These are phyloP conservation scores for Immersiella caudata DNA, from an alignment of 495 filamentous ascomycete species.

Conservation along the genomic window DNA sequence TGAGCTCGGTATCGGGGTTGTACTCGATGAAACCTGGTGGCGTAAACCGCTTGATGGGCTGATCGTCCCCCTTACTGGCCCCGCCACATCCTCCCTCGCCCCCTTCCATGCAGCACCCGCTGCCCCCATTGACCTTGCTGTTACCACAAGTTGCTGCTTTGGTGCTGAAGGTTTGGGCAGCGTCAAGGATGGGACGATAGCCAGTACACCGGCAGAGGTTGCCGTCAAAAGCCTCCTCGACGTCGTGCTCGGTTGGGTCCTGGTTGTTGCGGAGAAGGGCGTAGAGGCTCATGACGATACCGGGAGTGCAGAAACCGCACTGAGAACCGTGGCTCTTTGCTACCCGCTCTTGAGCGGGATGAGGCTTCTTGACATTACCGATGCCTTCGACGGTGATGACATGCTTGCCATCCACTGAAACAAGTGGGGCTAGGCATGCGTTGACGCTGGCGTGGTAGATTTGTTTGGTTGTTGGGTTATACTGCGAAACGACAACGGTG, in stretches of 20 bases:
- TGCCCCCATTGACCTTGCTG: slow-evolving; percentile 61
- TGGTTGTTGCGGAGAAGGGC: slow-evolving; percentile 77
- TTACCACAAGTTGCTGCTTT: slow-evolving; percentile 52
- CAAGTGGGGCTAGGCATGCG: slow-evolving; percentile 89
- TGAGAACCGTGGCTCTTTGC: slow-evolving; percentile 72
- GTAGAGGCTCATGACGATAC: slow-evolving; percentile 95
- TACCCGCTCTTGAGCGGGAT: slow-evolving; percentile 90
- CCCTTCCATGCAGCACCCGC: slow-evolving; percentile 71
- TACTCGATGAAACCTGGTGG: slow-evolving; percentile 91
- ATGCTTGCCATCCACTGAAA: slow-evolving; percentile 95
- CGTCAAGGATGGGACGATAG: slow-evolving; percentile 91
- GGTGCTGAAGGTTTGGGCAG: slow-evolving; percentile 73
- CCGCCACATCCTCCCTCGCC: slow-evolving; percentile 60
- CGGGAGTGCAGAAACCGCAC: slow-evolving; percentile 90
- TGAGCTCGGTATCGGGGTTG: slow-evolving; percentile 88
- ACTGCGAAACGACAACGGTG: slow-evolving; percentile 91
- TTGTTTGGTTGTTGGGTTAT: slow-evolving; percentile 85
- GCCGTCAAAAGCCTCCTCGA: slow-evolving; percentile 92
- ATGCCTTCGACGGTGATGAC: slow-evolving; percentile 99
- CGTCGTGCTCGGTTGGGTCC: slow-evolving; percentile 68
- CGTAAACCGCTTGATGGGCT: slow-evolving; percentile 69
- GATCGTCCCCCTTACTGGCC: slow-evolving; percentile 45
- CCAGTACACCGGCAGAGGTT: slow-evolving; percentile 96
- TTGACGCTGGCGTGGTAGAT: slow-evolving; percentile 94
- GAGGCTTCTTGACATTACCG: slow-evolving; percentile 81